These are phyloP conservation scores for Cucurbita ficifolia DNA, from an alignment of 306 rosid genomes.

Conservation along the genomic window DNA sequence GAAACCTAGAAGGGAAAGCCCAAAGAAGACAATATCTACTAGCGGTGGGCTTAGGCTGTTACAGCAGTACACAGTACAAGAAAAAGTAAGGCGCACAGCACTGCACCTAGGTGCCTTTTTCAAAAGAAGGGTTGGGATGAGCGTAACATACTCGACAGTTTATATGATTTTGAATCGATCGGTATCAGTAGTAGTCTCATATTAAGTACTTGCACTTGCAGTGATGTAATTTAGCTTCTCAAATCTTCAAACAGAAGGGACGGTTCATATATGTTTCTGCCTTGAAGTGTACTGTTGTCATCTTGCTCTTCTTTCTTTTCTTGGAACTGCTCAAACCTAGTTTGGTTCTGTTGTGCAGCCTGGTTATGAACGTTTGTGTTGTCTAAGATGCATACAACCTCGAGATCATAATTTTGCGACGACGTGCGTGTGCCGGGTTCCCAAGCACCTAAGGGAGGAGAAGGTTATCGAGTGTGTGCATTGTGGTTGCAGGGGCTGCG, in stretches of 20 bases:
- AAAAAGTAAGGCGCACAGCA: neutral
- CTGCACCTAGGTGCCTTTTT: neutral
- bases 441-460: slow-evolving; percentile 77
- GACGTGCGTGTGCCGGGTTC: slow-evolving; percentile 83
- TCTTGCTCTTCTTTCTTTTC: neutral
- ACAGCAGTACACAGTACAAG: neutral
- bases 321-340: neutral
- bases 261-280: neutral
- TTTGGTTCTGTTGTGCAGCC: slow-evolving; percentile 35
- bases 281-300: neutral
- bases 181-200: neutral
- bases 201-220: neutral
- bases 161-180: neutral
- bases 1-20: too few species aligned
- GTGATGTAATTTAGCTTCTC: neutral
- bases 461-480: slow-evolving; percentile 83
- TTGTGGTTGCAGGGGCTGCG: slow-evolving; percentile 82
- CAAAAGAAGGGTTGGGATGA: neutral
- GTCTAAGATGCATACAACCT: slow-evolving; percentile 84
- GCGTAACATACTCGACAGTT: neutral
- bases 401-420: slow-evolving; percentile 87
- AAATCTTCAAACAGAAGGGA: neutral
- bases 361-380: slow-evolving; percentile 80
- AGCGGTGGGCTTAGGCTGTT: too few species aligned
- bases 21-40: too few species aligned